Base-by-base conservation (phyloP, 345 rosid species). In the Ailanthus altissimus region DNA sequence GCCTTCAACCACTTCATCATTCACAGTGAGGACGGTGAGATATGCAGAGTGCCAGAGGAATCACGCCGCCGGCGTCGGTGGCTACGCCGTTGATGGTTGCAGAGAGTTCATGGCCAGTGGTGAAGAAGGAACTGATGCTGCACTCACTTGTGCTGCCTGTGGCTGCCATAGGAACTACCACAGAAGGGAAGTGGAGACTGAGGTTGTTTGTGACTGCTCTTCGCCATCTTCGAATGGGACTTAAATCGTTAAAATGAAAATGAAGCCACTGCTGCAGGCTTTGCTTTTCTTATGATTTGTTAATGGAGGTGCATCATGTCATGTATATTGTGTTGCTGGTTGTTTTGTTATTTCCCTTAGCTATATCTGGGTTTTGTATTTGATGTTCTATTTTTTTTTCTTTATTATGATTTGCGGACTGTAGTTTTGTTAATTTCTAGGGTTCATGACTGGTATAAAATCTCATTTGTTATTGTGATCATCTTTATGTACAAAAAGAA, bases 11-110 rank as follows among this genome's bases (percentile, higher is more conserved):
- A 67, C 62, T 73, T 90, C 92, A 57, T 80, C 91, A 8, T 1
- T 53, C 75, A 82, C 85, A 5, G 38, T 77, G 3, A 86, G 87
- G 82, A 88, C 74, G 61, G 89, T 92, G 75, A 84, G 89, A 62
- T 90, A 92, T 71, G 85, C 78, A 40, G 97, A 92, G 90, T 90
- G 97, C 57, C 94, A 90, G 67, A 92, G 88, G 90, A 92, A 92
- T 63, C 93, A 90, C 56, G 97, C 94, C 2, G 94, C 91, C 23
- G 81, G 81, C 5, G 86, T 89, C 16, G 97, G 94, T 2, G 94
- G 94, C 15, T 85, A 85, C 61, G 94, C 92, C 8, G 90, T 92
- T 5, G 97, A 92, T 7, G 97, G 97, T 1, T 92, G 97, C 86
- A 87, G 94, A 36, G 97, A 92, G 83, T 92, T 90, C 86, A 88